Base-by-base conservation (phyloP, 2,329 filamentous ascomycete species). In the Aspergillus quadrilineatus region DNA sequence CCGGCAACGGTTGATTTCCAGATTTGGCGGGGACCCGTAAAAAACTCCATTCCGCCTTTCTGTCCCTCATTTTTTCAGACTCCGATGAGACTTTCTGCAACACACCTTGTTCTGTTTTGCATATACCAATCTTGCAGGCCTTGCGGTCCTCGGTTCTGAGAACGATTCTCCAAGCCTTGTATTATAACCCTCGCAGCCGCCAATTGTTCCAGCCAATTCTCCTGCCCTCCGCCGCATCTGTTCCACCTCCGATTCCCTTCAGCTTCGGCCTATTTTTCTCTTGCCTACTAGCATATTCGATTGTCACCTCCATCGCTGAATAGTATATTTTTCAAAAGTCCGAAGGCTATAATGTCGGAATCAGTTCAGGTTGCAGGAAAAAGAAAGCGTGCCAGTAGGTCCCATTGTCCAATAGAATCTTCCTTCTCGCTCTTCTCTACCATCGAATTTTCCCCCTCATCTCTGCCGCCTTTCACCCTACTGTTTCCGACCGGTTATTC, bases 371-470 rank as follows among this genome's bases (percentile, higher is more conserved):
- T 58, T 5, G 69, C 69, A 37, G 72, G 72, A 39, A 74, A 74
- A 64, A 68, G 72, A 65, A 74, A 74, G 64, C 65, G 72, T 59
- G 69, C 72, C 60, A 72, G 72, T 74, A 70, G 62, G 72, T 74
- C 41, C 49, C 49, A 51, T 51, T 50, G 44, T 42, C 55, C 55
- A 57, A 57, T 57, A 44, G 50, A 50, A 53, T 36, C n/a, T 17
- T 17, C 30, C 39, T 36, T 30, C 37, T 34, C 10, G 22, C 32
- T 53, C 14, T 42, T 15, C 34, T 10, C 45, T 15, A 14, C 39
- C 30, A 28, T 55, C 52, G 22, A 53, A 53, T 15, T 57, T 53
- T 49, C 41, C 50, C 55, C 54, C 48, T 56, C 53, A 50, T 50
- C 50, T 46, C 46, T 55, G 39, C 39, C 46, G 22, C 36, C 6